Evolutionary conservation across 768 basidiomycete genomes (phyloP).

Genomic region (Kwoniella heveanensis): DNA sequence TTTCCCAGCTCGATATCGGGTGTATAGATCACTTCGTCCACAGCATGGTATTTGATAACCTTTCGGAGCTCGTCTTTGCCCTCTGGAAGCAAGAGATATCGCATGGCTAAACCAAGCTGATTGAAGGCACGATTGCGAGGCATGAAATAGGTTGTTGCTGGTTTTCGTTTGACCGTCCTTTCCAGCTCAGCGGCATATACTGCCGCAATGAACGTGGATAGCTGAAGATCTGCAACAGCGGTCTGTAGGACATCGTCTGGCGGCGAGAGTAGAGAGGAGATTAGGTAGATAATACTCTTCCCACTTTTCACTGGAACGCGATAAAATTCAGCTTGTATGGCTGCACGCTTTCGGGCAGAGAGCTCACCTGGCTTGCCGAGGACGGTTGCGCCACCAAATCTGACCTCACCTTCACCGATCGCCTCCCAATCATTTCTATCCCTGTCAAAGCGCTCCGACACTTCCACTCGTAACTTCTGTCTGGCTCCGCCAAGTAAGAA

Average conservation of each 20-base stretch:
- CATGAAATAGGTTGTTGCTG: conserved; percentile 77
- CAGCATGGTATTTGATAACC: conserved; percentile 83
- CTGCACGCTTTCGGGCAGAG: background rate
- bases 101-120: conserved; percentile 82
- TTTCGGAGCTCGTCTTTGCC: conserved; percentile 77
- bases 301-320: conserved; percentile 66
- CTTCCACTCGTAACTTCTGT: conserved; percentile 55
- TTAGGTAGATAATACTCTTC: conserved; percentile 82
- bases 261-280: conserved; percentile 78
- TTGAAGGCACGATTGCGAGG: conserved; percentile 89
- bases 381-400: conserved; percentile 80
- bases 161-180: conserved; percentile 66
- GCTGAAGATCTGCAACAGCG: conserved; percentile 75
- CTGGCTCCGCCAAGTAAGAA: conserved; percentile 58
- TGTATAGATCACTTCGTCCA: conserved; percentile 75
- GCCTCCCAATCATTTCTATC: conserved; percentile 28
- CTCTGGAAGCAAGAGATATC: conserved; percentile 73
- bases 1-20: conserved; percentile 53
- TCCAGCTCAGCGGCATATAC: conserved; percentile 84
- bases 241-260: conserved; percentile 79
- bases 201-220: conserved; percentile 87
- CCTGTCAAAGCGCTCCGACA: conserved; percentile 46
- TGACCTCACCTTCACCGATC: conserved; percentile 61
- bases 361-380: conserved; percentile 74
- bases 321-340: conserved; percentile 3